Conservation (phyloP, 2,329 filamentous ascomycete species). For the Hymenoscyphus repandus region DNA sequence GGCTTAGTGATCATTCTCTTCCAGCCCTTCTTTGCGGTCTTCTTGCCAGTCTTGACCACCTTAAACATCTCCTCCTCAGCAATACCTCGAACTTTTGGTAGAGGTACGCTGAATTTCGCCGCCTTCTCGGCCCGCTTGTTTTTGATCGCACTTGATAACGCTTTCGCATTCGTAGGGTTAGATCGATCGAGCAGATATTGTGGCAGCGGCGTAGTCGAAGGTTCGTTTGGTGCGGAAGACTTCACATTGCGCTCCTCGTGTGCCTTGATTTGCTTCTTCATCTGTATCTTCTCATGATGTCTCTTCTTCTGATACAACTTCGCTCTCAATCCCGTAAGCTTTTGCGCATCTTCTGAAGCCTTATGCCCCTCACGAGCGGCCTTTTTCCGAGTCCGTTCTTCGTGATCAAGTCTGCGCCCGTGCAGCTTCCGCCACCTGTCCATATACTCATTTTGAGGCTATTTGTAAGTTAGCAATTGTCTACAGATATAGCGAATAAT, state of each 20-base stretch:
- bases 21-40: conserved; percentile 68
- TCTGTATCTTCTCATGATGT: conserved; percentile 96
- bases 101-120: conserved; percentile 83
- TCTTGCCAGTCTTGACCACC: conserved; percentile 93
- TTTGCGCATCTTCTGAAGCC: conserved; percentile 84
- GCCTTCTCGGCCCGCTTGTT: conserved; percentile 93
- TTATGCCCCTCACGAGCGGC: conserved; percentile 85
- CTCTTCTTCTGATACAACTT: conserved; percentile 93
- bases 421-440: conserved; percentile 70
- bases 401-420: conserved; percentile 46
- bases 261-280: conserved; percentile 89
- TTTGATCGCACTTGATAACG: conserved; percentile 77
- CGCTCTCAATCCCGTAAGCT: conserved; percentile 82
- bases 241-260: conserved; percentile 97
- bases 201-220: conserved; percentile 75
- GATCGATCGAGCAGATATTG: conserved; percentile 86
- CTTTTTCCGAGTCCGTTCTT: conserved; percentile 79
- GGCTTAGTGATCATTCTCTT: conserved; percentile 68
- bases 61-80: conserved; percentile 97
- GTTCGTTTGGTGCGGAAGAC: conserved; percentile 70
- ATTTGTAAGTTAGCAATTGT: conserved; percentile 19
- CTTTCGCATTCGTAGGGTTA: conserved; percentile 56
- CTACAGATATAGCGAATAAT: conserved; percentile 14
- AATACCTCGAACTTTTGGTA: conserved; percentile 92
- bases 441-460: conserved; percentile 83